Base-by-base conservation (phyloP, 2,329 filamentous ascomycete genomes). In the Colletotrichum salicis region DNA sequence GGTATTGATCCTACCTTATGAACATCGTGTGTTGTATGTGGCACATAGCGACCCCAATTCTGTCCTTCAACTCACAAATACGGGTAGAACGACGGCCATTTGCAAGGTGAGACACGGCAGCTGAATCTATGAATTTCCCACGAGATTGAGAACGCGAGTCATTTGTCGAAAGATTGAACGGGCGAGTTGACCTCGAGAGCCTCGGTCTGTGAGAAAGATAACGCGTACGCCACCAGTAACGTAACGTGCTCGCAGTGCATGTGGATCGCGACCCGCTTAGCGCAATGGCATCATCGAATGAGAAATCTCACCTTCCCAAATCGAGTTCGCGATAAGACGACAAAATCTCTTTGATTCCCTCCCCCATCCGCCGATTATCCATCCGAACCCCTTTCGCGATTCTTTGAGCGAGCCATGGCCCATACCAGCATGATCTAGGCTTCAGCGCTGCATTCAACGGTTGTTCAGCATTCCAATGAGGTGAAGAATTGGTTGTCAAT, bases 221-320 rank as follows among this genome's bases (percentile, higher is more conserved):
- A 29, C 22, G 41, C n/a, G 35, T 24, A 63, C 35, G 57, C 37
- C 45, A 35, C 51, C 62, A 35, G 62, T 35, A 67, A 60, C 56
- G 57, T 31, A 67, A 60, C 56, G 57, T 19, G 45, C 56, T 51
- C 45, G 56, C 58, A 56, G 59, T 45, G 10, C 11, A 54, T 24
- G 70, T 72, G 70, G 70, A 67, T 13, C 59, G 13, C 13, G n/a
- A 58, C 69, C 65, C 70, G 70, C 70, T 60, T 70, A 29, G 55
- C 70, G 65, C 55, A 29, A 72, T 72, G 55, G 70, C 70, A 72
- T 37, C 70, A 70, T 72, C 55, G 27, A 72, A 70, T 70, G 55
- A 60, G 65, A 64, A 72, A 70, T 70, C 70, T 69, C 59, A 70
- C 70, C 70, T 72, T 70, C 48, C 60, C 37, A n/a, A 33, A 63